Evolutionary conservation across 257 asterid species (phyloP), one percentile per base, ranked within the genome.

Genomic region (Nicotiana knightiana): DNA sequence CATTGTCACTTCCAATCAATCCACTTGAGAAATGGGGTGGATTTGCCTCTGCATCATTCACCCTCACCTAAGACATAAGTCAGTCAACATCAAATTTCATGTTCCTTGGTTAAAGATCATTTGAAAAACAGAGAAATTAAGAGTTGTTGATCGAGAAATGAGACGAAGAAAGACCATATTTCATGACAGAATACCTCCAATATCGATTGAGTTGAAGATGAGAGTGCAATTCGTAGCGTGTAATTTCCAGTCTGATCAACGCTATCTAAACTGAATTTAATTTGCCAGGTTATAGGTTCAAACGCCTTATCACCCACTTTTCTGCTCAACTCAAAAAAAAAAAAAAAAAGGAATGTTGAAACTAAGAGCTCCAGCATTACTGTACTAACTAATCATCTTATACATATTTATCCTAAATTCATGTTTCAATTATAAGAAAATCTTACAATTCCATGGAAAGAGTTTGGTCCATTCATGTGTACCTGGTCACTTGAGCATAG

Each of bases 271-370:
- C 61, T 11, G 89, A 94, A 94, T 63, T 86, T 90, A 81, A 94
- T 90, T 81, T 90, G 89, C 98, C 98, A 94, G 3, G 97, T 91
- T 12, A 97, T 86, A 61, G 95, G 89, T 82, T 87, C 77, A 66
- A 87, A 91, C 13, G 91, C 80, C 48, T 85, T 86, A 53, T 89
- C 93, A 57, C 87, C 92, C 77, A 65, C 87, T 87, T 85, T 91
- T 88, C 98, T 93, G 86, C 84, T 24, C 62, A 87, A 61, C 35
- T 32, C 2, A 59, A 82, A 21, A 9, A 5, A 13, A 30, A 30
- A 21, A 21, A 21, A 21, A 21, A 21, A 21, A 21, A 21, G 0
- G 21, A 73, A 48, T 15, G 8, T 48, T 48, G 15, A 15, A 48
- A 15, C 2, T 21, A 75, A 51, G 79, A 73, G 26, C 24, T 48